Conservation (phyloP, 2,329 filamentous ascomycete species). For the Colletotrichum musae region DNA sequence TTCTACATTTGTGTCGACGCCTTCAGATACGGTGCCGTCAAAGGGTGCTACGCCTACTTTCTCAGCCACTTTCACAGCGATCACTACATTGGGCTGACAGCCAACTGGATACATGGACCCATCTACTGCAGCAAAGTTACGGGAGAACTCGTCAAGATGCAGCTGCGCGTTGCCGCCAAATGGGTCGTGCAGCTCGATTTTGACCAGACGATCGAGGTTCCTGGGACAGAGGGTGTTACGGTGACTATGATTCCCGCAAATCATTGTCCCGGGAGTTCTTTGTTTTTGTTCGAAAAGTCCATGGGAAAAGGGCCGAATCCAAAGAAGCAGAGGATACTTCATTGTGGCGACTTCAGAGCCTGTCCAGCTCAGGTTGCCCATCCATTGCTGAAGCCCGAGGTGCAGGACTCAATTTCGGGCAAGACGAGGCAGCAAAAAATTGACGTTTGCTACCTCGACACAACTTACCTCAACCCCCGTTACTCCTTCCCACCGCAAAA, state of each 20-base stretch:
- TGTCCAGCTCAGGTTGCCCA: conserved; percentile 88
- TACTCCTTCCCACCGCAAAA: conserved; percentile 94
- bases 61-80: conserved; percentile 98
- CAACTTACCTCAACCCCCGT: conserved; percentile 94
- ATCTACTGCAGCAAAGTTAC: conserved; percentile 98
- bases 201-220: conserved; percentile 83
- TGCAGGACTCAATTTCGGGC: conserved; percentile 78
- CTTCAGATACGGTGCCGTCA: conserved; percentile 93
- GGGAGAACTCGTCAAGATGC: conserved; percentile 87
- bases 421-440: conserved; percentile 86
- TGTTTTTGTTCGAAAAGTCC: conserved; percentile 92
- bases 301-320: conserved; percentile 72
- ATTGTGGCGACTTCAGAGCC: conserved; percentile 96
- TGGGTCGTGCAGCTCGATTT: conserved; percentile 91
- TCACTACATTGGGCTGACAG: conserved; percentile 92
- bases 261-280: conserved; percentile 93
- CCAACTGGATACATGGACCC: conserved; percentile 91
- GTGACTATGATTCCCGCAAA: conserved; percentile 98
- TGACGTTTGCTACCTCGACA: conserved; percentile 96
- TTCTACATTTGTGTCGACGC: conserved; percentile 96
- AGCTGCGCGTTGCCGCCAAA: conserved; percentile 87
- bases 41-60: conserved; percentile 95
- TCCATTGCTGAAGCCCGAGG: conserved; percentile 83
- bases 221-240: conserved; percentile 83
- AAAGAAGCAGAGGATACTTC: conserved; percentile 83